These are phyloP conservation scores for Micractinium conductrix DNA, from an alignment of 139 green algal species.

Conservation along the genomic window DNA sequence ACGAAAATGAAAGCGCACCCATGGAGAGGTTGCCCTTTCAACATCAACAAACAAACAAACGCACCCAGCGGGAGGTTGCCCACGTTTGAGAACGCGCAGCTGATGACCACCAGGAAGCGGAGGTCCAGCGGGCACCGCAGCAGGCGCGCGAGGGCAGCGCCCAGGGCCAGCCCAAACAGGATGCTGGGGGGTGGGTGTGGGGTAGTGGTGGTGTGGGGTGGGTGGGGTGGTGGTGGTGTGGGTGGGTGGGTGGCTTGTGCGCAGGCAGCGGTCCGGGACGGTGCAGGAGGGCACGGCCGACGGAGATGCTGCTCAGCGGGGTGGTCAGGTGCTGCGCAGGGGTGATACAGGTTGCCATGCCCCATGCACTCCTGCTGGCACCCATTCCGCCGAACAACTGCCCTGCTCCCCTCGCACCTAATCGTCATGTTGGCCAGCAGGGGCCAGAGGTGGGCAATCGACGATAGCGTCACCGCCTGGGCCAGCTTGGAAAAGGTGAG, in stretches of 20 bases:
- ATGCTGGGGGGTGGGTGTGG: not conserved
- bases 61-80: constrained; percentile 1
- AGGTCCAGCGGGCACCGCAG: constrained; percentile 14
- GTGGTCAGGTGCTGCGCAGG: too few species aligned
- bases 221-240: too few species aligned
- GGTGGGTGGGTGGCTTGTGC: too few species aligned
- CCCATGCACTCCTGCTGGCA: too few species aligned
- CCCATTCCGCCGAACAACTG: too few species aligned
- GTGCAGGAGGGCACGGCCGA: too few species aligned
- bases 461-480: constrained; percentile 14
- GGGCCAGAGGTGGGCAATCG: constrained; percentile 43
- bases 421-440: constrained; percentile 45
- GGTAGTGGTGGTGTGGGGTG: not conserved
- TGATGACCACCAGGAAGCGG: not conserved
- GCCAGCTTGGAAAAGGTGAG: constrained; percentile 41
- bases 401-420: too few species aligned
- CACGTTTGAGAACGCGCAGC: constrained; percentile 40
- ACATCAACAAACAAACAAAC: too few species aligned
- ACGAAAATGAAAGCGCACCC: too few species aligned
- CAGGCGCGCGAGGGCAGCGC: not conserved
- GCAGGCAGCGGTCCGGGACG: too few species aligned
- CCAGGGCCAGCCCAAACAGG: constrained; percentile 13
- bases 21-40: too few species aligned
- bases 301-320: too few species aligned
- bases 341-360: not conserved